Base-by-base conservation (phyloP, 1,284 basidiomycete genomes). In the Melampsora occidentalis region DNA sequence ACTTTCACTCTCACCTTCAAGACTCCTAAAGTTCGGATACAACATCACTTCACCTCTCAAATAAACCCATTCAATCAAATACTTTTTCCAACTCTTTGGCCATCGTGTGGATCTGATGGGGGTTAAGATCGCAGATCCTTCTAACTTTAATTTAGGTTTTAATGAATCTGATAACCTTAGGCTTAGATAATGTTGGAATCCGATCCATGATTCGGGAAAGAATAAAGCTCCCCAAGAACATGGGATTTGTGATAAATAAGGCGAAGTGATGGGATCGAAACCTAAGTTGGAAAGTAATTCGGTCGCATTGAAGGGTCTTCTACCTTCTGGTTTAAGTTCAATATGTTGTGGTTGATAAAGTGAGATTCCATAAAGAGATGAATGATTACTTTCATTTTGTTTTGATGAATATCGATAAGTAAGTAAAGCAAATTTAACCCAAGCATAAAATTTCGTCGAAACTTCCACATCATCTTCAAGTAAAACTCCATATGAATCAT, bases 191-290 rank as follows among this genome's bases (percentile, higher is more conserved):
- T 85, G 83, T 82, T 93, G 91, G 81, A 93, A 93, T 81, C 91
- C 90, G 78, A 87, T 86, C 91, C 91, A 93, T 79, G 90, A 89
- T 79, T 91, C 87, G 2, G 92, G 91, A 81, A 93, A 93, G 84
- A 93, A 93, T 61, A 91, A 85, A 1, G 91, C 92, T n/a, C 91
- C 92, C 92, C 91, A 93, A 82, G 90, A 91, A 83, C 92, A 93
- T 0, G 91, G 92, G 16, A 92, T 88, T 78, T 90, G 90, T 0
- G 91, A 92, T 48, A 92, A 86, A 82, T 92, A 93, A 0, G 92
- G 91, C 0, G 88, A 89, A 5, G 85, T 83, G 0, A 86, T 83
- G 66, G 87, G 79, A 0, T 82, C 68, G 18, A 88, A 66, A 4
- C 84, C 84, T 12, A 84, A 80, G 0, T 83, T 79, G 7, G 82